Conservation (phyloP, 2,329 filamentous ascomycete species). For the Curvularia hawaiiensis region DNA sequence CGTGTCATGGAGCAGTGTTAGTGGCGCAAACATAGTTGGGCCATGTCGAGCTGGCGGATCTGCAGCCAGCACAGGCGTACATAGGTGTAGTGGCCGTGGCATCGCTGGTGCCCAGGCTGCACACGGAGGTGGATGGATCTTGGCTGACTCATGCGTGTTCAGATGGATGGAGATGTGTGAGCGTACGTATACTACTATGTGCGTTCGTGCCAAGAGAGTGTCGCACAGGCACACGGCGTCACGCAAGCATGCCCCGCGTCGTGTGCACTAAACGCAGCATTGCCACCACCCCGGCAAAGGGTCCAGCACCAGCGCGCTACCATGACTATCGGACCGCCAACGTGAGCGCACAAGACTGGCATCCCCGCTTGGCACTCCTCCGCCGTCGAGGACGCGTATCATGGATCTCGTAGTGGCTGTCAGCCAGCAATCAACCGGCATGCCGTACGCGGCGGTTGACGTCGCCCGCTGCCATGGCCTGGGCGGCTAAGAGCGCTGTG, state of each 20-base stretch:
- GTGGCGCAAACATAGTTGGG: conserved; percentile 2
- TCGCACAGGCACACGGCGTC: neutral
- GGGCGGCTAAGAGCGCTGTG: conserved; percentile 22
- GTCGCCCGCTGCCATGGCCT: conserved; percentile 25
- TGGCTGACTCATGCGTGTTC: neutral
- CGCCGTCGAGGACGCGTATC: conserved; percentile 12
- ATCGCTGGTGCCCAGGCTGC: neutral
- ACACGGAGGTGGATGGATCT: neutral
- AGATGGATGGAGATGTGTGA: neutral
- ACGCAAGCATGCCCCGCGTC: neutral
- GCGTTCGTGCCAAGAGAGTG: neutral
- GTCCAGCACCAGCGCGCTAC: conserved; percentile 7
- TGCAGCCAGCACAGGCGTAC: neutral
- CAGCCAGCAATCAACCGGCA: neutral
- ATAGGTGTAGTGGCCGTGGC: neutral
- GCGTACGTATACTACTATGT: too few species aligned
- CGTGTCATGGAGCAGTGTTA: neutral
- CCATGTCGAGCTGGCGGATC: neutral
- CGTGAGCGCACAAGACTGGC: neutral
- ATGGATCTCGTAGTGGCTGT: neutral
- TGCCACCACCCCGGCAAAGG: neutral
- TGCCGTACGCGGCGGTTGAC: conserved; percentile 32
- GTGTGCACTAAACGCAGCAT: neutral
- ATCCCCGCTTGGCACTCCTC: conserved; percentile 7
- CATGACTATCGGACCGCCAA: neutral